Base-by-base conservation (phyloP, 2,329 filamentous ascomycete species). In the Cercospora zeae-maydis region DNA sequence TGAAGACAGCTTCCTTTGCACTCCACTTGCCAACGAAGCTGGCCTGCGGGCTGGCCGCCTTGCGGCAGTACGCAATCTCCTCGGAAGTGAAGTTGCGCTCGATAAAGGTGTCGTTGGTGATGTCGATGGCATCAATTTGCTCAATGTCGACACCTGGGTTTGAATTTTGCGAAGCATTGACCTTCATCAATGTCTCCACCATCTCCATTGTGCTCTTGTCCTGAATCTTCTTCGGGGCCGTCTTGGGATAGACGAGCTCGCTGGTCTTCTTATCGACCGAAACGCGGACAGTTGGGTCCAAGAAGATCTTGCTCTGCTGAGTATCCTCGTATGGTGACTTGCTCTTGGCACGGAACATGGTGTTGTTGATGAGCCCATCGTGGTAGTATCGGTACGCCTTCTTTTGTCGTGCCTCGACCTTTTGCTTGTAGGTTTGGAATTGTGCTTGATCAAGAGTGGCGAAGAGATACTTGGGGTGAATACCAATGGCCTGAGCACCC, bases 341-440 rank as follows among this genome's bases (percentile, higher is more conserved):
- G 74, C 85, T 85, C 87, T 99, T 99, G 77, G 96, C 93, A 66
- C 96, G 92, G 79, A 99, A 99, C 78, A 99, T 85, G 68, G 88
- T 91, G 84, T 99, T 98, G 84, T 96, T 97, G 84, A 98, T 93
- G 77, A 99, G 84, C 67, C 93, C 93, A 73, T 96, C 96, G 82
- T 99, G 96, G 88, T 96, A 96, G 86, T 91, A 98, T 68, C 95
- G 87, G 84, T 99, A 99, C 0, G 95, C 92, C 83, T 93, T 97
- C 91, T 97, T 98, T 79, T 99, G 96, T 67, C 95, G 87, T 39
- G 92, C 88, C 74, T 92, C 89, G 16, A 98, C 92, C 85, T 96
- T 98, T 74, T 82, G 80, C 76, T 88, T 89, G 84, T 99, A 99
- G 62, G 86, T 82, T 63, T 86, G 80, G 79, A 92, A 99, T 57